Evolutionary conservation across 2,329 filamentous ascomycete genomes (phyloP).

Genomic region (Alternaria arbusti): DNA sequence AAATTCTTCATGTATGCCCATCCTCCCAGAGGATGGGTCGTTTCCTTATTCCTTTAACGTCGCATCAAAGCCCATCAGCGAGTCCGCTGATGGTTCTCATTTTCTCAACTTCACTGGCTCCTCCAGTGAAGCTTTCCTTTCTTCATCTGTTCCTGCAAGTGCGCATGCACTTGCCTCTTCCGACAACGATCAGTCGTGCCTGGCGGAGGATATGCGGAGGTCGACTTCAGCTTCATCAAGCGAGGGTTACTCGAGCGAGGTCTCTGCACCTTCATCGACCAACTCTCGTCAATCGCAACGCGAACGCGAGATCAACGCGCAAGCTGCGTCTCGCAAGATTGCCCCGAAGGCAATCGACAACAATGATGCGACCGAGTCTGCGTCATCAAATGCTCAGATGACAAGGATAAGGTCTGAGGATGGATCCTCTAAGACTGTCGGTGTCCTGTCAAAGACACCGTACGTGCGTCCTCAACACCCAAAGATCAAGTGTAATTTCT

Average conservation of each 20-base stretch:
- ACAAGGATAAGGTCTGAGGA: conserved; percentile 59
- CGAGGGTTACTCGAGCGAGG: conserved; percentile 51
- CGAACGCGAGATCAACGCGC: conserved; percentile 57
- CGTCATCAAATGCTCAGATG: conserved; percentile 55
- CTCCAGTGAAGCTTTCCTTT: conserved; percentile 48
- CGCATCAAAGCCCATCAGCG: conserved; percentile 44
- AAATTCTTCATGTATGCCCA: conserved; percentile 45
- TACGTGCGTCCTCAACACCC: conserved; percentile 71
- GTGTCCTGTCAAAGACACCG: conserved; percentile 58
- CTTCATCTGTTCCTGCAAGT: conserved; percentile 40
- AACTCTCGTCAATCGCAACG: conserved; percentile 56
- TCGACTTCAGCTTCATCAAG: conserved; percentile 51
- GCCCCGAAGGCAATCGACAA: conserved; percentile 52
- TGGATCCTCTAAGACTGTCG: conserved; percentile 62
- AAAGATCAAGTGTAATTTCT: conserved; percentile 74
- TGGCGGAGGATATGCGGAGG: conserved; percentile 58
- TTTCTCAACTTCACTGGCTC: conserved; percentile 43
- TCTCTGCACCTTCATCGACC: conserved; percentile 52
- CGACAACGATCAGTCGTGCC: conserved; percentile 37
- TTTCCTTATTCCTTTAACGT: conserved; percentile 44
- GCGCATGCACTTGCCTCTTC: conserved; percentile 41
- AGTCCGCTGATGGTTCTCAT: conserved; percentile 38
- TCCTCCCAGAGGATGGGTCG: conserved; percentile 45
- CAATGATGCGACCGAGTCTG: conserved; percentile 34
- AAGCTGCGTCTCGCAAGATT: conserved; percentile 57